These are phyloP conservation scores for Ramalina peruviana DNA, from an alignment of 495 filamentous ascomycete genomes.

Conservation along the genomic window DNA sequence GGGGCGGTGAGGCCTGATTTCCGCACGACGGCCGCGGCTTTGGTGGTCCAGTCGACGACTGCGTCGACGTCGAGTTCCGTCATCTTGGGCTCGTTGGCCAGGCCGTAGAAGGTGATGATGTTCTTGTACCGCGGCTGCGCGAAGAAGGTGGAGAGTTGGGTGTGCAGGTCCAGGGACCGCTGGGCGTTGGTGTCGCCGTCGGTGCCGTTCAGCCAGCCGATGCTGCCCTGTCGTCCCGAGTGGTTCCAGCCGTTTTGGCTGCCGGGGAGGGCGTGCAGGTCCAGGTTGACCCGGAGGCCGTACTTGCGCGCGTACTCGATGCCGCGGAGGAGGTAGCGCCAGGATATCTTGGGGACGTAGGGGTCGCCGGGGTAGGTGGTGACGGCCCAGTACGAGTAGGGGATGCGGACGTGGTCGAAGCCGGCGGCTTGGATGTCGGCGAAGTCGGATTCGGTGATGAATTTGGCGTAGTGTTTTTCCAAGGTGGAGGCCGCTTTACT, in stretches of 20 bases:
- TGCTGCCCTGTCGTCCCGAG: constrained; percentile 55
- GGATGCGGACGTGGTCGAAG: constrained; percentile 91
- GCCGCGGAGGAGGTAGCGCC: constrained; percentile 84
- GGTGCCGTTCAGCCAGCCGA: constrained; percentile 71
- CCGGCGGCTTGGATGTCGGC: constrained; percentile 73
- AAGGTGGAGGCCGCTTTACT: constrained; percentile 44
- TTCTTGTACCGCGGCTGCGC: constrained; percentile 75
- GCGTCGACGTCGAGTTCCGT: constrained; percentile 38
- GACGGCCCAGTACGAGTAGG: constrained; percentile 91
- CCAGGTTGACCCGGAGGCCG: constrained; percentile 85
- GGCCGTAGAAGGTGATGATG: constrained; percentile 69
- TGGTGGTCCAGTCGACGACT: constrained; percentile 57
- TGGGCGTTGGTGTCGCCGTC: constrained; percentile 47
- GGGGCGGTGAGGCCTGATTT: constrained; percentile 49
- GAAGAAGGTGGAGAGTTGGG: constrained; percentile 71
- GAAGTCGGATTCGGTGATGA: constrained; percentile 74
- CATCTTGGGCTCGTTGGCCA: constrained; percentile 81
- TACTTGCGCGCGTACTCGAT: constrained; percentile 93
- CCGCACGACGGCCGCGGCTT: constrained; percentile 49
- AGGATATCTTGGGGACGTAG: constrained; percentile 74
- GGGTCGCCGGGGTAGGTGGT: constrained; percentile 74
- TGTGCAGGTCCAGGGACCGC: constrained; percentile 68
- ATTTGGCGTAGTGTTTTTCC: constrained; percentile 82
- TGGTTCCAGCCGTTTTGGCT: constrained; percentile 91
- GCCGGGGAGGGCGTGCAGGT: constrained; percentile 74